Evolutionary conservation across 495 filamentous ascomycete species (phyloP).

Genomic region (Penicillium pulvis): DNA sequence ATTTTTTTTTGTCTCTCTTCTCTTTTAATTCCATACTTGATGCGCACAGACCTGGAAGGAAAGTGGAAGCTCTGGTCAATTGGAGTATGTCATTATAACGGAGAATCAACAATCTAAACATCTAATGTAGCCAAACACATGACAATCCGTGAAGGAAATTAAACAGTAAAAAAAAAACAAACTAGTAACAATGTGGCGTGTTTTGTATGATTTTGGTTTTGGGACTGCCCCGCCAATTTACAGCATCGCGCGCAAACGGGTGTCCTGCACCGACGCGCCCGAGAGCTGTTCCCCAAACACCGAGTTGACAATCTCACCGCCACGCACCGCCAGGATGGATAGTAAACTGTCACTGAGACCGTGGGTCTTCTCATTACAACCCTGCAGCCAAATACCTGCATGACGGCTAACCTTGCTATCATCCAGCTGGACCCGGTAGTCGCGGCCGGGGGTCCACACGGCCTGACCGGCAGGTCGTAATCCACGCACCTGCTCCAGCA

Average conservation of each 20-base stretch:
- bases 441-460: conserved; percentile 48
- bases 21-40: too few species aligned
- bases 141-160: background rate
- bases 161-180: background rate
- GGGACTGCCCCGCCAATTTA: conserved; percentile 12
- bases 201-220: background rate
- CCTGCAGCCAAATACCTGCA: conserved; percentile 88
- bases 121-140: background rate
- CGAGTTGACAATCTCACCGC: conserved; percentile 75
- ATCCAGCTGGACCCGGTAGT: conserved; percentile 76
- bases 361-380: conserved; percentile 90
- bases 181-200: conserved; percentile 2
- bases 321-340: conserved; percentile 72
- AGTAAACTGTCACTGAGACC: conserved; percentile 82
- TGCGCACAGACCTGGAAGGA: too few species aligned
- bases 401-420: conserved; percentile 60
- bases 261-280: conserved; percentile 41
- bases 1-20: too few species aligned
- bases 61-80: background rate
- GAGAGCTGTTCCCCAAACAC: conserved; percentile 62
- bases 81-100: background rate
- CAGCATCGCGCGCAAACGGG: conserved; percentile 44
- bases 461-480: conserved; percentile 59
- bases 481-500: conserved; percentile 64
- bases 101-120: conserved; percentile 14